Base-by-base conservation (phyloP, 345 rosid genomes). In the Rhodamnia argentea region DNA sequence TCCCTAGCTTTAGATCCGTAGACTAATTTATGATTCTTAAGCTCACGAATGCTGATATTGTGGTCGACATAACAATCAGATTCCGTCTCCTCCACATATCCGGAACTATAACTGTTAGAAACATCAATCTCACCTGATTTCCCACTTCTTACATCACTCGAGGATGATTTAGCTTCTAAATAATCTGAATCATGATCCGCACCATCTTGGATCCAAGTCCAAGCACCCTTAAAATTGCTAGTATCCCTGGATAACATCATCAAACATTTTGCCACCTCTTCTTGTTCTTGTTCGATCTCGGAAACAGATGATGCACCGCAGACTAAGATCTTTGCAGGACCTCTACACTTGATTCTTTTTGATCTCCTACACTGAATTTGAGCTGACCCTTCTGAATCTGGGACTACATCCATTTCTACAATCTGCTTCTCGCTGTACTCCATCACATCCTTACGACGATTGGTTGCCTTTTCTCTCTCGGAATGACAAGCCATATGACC, bases 401-500 rank as follows among this genome's bases (percentile, higher is more conserved):
- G 94, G 70, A 92, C 92, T 75, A 93, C 99, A 82, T 95, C 96
- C 90, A 87, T 84, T 18, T 92, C 85, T 14, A 86, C 40, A 85
- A 91, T 91, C 82, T 88, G 89, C 88, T 89, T 91, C 86, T 87
- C 91, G 55, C 87, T 82, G 62, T 86, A 70, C 44, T 74, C 75
- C 82, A 64, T 51, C 83, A 83, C 88, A 24, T 89, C 92, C 87
- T 92, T 90, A 52, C 86, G 83, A 87, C 84, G 86, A 83, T 85
- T 84, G 55, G 87, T 90, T 50, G 57, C 59, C 90, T 89, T 93
- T 24, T 92, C 96, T 87, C 92, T 92, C 84, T 92, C 94, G 20
- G 99, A 94, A 87, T 96, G 97, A 89, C 89, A 92, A 88, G 99
- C 99, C 97, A 94, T 95, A 89, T 96, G 99, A 86, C 98, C 98